Evolutionary conservation across 176 grass and related monocot genomes (phyloP), one percentile per base, ranked within the genome.

Genomic region (Echinochloa phyllopogon): DNA sequence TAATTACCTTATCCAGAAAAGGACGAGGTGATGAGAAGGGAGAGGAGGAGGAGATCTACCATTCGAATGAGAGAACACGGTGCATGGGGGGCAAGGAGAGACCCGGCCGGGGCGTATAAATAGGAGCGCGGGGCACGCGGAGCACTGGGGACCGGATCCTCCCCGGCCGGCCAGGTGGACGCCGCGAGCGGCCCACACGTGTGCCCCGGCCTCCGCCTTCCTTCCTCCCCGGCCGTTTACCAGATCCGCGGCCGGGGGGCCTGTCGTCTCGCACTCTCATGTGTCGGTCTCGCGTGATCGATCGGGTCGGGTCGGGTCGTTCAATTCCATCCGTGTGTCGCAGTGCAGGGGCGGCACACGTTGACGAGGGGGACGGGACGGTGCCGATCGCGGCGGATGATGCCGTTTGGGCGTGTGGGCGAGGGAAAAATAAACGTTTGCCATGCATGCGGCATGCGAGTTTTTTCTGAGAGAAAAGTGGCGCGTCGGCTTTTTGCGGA

Each of bases 91-190:
- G 29, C 21, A 20, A 23, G 16, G 57, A 7, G 23, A 60, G 3
- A 60, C 57, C 57, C n/a, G 53, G 16, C 55, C 2, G 57, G 44
- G 13, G 15, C 2, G 62, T 65, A 79, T 74, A 89, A 84, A 68
- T 89, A 88, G 66, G 9, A 4, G 8, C n/a, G 4, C 13, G 65
- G 81, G 57, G 9, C 62, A 23, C 25, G 77, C 5, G n/a, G 44
- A 7, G 11, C 73, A 66, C 51, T 43, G 49, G 10, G 21, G 79
- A 83, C 51, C 62, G 40, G 70, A 76, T 85, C 88, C 15, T 18
- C 49, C 45, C 6, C 29, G 21, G 3, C 10, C 41, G 17, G 2
- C 25, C 75, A 29, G 0, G 83, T 73, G 72, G 40, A 73, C 24
- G 48, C 36, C 43, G 6, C 8, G 20, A 40, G 48, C 42, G 33